Conservation (phyloP, 2,329 filamentous ascomycete species). For the Xylaria sp. region DNA sequence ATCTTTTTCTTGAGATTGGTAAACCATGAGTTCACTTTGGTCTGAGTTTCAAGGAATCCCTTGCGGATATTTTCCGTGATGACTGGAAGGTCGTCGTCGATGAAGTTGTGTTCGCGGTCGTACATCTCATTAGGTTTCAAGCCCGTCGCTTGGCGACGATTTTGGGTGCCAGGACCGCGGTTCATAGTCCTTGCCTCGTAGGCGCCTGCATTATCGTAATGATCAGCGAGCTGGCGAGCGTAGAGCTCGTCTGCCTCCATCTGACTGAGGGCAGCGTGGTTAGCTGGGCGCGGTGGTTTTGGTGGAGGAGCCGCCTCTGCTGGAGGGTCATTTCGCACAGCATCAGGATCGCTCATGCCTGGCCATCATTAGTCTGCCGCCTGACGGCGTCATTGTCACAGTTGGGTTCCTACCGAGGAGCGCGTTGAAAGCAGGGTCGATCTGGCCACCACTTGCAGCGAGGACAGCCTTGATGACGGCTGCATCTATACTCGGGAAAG, state of each 20-base stretch:
- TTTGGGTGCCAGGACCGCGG: slow-evolving; percentile 49
- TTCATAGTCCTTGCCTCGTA: slow-evolving; percentile 68
- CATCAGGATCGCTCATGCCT: slow-evolving; percentile 85
- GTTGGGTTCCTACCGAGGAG: slow-evolving; percentile 73
- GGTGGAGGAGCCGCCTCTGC: slow-evolving; percentile 73
- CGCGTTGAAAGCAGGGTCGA: slow-evolving; percentile 96
- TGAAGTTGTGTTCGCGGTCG: slow-evolving; percentile 85
- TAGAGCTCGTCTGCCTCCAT: slow-evolving; percentile 91
- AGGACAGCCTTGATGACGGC: slow-evolving; percentile 89
- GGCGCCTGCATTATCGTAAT: slow-evolving; percentile 76
- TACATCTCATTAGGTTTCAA: slow-evolving; percentile 67
- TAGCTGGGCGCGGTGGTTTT: slow-evolving; percentile 81
- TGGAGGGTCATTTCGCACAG: slow-evolving; percentile 64
- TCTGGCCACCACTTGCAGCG: slow-evolving; percentile 82
- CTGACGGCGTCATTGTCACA: background rate
- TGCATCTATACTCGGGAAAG: slow-evolving; percentile 86
- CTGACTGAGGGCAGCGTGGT: slow-evolving; percentile 75
- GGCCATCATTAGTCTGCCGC: slow-evolving; percentile 36
- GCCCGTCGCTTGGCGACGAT: slow-evolving; percentile 62
- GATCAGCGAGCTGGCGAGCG: slow-evolving; percentile 90
- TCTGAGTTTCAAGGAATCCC: slow-evolving; percentile 94
- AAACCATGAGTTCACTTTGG: slow-evolving; percentile 93
- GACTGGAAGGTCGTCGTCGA: slow-evolving; percentile 94
- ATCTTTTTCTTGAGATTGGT: slow-evolving; percentile 91
- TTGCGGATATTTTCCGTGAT: slow-evolving; percentile 94